These are phyloP conservation scores for Vanderwaltozyma yarrowii DNA, from an alignment of 805 yeast genomes.

Conservation along the genomic window DNA sequence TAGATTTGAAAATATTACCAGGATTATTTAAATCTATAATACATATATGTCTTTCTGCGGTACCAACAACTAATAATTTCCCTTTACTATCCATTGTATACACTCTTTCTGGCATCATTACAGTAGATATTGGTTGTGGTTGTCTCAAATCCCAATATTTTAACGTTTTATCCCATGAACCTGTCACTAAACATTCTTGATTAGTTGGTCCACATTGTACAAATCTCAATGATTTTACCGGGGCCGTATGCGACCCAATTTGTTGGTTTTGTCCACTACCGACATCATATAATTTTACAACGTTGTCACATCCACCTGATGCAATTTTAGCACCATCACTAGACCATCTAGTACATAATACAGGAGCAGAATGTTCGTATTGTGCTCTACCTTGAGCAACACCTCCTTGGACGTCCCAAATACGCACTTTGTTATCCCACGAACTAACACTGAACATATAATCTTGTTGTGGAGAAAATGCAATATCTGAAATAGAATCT, in stretches of 20 bases:
- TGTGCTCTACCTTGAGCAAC: constrained; percentile 80
- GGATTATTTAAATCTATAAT: constrained; percentile 78
- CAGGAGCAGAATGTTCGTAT: constrained; percentile 86
- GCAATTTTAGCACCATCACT: constrained; percentile 79
- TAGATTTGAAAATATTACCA: constrained; percentile 62
- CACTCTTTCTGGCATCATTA: constrained; percentile 81
- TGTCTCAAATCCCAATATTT: constrained; percentile 92
- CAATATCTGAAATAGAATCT: constrained; percentile 74
- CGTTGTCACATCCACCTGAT: constrained; percentile 87
- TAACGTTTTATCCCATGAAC: constrained; percentile 94
- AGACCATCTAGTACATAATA: constrained; percentile 72
- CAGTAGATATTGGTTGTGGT: constrained; percentile 69
- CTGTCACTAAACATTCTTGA: constrained; percentile 70
- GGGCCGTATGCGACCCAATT: constrained; percentile 75
- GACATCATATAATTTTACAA: constrained; percentile 73
- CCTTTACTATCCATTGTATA: constrained; percentile 80
- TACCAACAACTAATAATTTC: constrained; percentile 80
- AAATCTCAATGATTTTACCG: constrained; percentile 64
- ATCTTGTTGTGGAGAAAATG: constrained; percentile 83
- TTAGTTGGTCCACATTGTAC: constrained; percentile 82
- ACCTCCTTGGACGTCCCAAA: constrained; percentile 80
- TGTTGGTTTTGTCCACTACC: constrained; percentile 74
- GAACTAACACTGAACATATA: constrained; percentile 64
- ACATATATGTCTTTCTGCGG: constrained; percentile 79
- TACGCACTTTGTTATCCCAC: constrained; percentile 93